These are phyloP conservation scores for Coniochaeta sp. DNA, from an alignment of 2,329 filamentous ascomycete genomes.

Conservation along the genomic window DNA sequence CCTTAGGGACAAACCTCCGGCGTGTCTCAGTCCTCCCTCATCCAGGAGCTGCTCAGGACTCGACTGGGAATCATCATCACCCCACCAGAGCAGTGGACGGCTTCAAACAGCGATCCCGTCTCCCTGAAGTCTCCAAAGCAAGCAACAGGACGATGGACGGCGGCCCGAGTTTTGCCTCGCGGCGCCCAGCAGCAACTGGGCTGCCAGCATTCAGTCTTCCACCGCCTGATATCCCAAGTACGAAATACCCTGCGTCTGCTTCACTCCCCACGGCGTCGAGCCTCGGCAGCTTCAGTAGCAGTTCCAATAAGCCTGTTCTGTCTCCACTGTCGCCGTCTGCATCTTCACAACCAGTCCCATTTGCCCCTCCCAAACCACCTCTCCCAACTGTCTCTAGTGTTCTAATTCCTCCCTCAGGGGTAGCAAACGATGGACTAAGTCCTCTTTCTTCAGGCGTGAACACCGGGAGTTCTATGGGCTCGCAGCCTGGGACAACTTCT, in stretches of 20 bases:
- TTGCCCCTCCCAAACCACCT: slow-evolving; percentile 19
- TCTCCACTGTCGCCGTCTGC: slow-evolving; percentile 7
- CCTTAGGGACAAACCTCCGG: background rate
- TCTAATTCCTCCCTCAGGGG: slow-evolving; percentile 37
- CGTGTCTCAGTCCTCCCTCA: background rate
- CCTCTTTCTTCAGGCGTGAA: slow-evolving; percentile 54
- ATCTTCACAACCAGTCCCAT: slow-evolving; percentile 12
- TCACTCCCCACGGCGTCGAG: slow-evolving; percentile 25
- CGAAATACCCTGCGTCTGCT: slow-evolving; percentile 25
- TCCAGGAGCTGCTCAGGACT: background rate
- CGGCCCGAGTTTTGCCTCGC: slow-evolving; percentile 55
- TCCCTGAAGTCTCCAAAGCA: background rate
- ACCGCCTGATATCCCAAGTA: slow-evolving; percentile 47
- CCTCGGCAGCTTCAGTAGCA: slow-evolving; percentile 40
- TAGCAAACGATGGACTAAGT: slow-evolving; percentile 51
- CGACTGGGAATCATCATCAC: background rate
- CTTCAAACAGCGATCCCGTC: background rate
- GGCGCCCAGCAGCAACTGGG: slow-evolving; percentile 60
- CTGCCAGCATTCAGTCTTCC: slow-evolving; percentile 61
- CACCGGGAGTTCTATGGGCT: slow-evolving; percentile 49
- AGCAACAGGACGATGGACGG: background rate
- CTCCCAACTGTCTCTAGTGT: slow-evolving; percentile 22
- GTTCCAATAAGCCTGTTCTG: background rate
- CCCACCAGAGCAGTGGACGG: background rate
- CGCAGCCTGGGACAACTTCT: slow-evolving; percentile 33